Evolutionary conservation across 352 stramenopile species (phyloP), one percentile per base, ranked within the genome.

Genomic region (Globisporangium cylindrosporum): DNA sequence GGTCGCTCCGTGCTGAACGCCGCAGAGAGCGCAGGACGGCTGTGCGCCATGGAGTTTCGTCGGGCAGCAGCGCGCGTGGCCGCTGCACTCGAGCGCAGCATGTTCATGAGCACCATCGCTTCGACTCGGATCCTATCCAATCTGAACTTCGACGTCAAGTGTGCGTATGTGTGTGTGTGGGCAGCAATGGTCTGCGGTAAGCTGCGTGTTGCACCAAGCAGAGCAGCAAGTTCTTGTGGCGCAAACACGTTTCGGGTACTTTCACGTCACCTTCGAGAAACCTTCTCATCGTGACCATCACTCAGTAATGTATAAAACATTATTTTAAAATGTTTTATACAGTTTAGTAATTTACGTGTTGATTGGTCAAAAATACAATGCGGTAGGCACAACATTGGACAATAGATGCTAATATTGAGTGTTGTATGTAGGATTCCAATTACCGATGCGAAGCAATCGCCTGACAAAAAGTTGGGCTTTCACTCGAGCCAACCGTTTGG

Each of bases 1-100:
- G 68, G 62, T 2, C 69, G 75, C 27, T 64, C 60, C n/a, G 15
- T 75, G 72, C 38, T 66, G 59, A 36, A 64, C 38, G 66, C 73
- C 60, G 41, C 14, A 27, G 48, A 65, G 66, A 25, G 64, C 32
- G n/a, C 53, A 20, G 32, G 20, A 24, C 32, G 56, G 9, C 2
- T 7, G 53, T 65, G 59, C 61, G 32, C 34, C 66, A 36, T 8
- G 65, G 18, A 53, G 72, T 24, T 57, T 46, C 25, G 69, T 36
- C 46, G 51, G 59, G 55, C 46, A 78, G 63, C 41, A 10, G 43
- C 8, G 43, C 22, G 18, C 62, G 70, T 1, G 67, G 57, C 9
- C 24, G 22, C n/a, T 1, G 59, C 36, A n/a, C 36, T 54, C 36
- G 34, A 12, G 32, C 43, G 57, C 46, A 63, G 32, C 38, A 51